phyloP scores from a whole-genome alignment of 129 eudicot genomes.

The Lactuca sativa region DNA sequence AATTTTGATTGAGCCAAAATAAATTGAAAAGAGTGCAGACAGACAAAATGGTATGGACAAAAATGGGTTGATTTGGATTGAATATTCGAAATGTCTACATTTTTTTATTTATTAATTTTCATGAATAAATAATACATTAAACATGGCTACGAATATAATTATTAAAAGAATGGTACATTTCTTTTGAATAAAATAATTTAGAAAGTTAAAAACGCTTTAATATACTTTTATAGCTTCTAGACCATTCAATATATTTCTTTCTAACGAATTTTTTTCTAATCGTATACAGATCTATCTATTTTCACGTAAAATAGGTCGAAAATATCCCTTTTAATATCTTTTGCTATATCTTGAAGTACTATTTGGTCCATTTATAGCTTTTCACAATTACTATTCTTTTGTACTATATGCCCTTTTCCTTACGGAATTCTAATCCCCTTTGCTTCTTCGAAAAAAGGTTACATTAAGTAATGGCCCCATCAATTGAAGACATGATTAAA shows the following conservation, averaged over 20 bases:
- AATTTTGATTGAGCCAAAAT: not conserved
- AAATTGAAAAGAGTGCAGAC: not conserved
- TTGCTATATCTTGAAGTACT: slow-evolving; percentile 8
- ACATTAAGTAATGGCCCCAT: slow-evolving; percentile 21
- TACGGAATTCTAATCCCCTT: slow-evolving; percentile 23
- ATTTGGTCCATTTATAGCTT: slow-evolving; percentile 24
- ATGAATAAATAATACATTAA: not conserved
- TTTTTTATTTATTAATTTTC: not conserved
- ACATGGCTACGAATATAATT: not conserved
- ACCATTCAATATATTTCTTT: not conserved
- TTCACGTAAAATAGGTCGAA: slow-evolving; percentile 5
- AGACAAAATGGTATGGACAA: not conserved
- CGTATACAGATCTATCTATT: slow-evolving; percentile 14
- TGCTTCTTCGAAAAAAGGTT: slow-evolving; percentile 17
- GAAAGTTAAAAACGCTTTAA: not conserved
- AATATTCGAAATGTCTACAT: not conserved
- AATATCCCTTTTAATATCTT: not conserved
- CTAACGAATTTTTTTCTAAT: not conserved
- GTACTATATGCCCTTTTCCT: slow-evolving; percentile 32
- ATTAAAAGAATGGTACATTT: not conserved
- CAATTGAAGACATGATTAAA: slow-evolving; percentile 24
- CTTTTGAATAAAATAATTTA: not conserved
- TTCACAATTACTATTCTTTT: slow-evolving; percentile 21
- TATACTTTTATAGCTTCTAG: not conserved
- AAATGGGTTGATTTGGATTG: not conserved